Evolutionary conservation across 2,329 filamentous ascomycete genomes (phyloP).

Genomic region (Penicillium nordicum): DNA sequence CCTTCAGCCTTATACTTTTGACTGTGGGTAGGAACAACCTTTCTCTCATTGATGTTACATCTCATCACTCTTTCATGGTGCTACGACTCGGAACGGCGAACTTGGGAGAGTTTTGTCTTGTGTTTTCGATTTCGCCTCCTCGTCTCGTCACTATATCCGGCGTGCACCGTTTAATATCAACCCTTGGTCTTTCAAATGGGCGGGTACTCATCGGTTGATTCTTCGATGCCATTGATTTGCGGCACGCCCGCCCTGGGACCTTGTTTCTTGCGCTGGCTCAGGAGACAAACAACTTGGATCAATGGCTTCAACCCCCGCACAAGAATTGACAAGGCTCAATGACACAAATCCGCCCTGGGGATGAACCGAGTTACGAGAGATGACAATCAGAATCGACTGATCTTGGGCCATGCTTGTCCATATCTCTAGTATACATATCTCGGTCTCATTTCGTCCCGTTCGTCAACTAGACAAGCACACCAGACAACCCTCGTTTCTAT

Average conservation of each 20-base stretch:
- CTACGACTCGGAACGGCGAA: conserved; percentile 39
- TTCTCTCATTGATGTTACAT: conserved; percentile 28
- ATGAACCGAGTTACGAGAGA: background rate
- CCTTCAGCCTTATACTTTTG: conserved; percentile 16
- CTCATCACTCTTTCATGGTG: conserved; percentile 38
- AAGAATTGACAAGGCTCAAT: background rate
- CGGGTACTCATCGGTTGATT: conserved; percentile 4
- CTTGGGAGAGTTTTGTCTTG: conserved; percentile 25
- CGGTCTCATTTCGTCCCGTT: background rate
- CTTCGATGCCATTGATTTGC: background rate
- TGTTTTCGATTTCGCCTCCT: conserved; percentile 17
- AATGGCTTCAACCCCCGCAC: background rate
- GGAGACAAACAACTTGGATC: background rate
- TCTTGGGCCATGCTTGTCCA: background rate
- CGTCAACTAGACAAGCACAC: background rate
- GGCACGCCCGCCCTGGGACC: background rate
- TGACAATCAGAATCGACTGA: background rate
- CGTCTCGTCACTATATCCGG: conserved; percentile 17
- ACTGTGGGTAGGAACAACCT: conserved; percentile 26
- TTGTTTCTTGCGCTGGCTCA: conserved; percentile 1
- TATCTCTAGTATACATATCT: background rate
- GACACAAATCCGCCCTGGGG: background rate
- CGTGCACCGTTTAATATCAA: conserved; percentile 22
- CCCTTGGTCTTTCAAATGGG: conserved; percentile 11
- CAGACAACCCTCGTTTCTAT: background rate